Conservation (phyloP, 441 rosid genomes). For the Melastoma candidum region DNA sequence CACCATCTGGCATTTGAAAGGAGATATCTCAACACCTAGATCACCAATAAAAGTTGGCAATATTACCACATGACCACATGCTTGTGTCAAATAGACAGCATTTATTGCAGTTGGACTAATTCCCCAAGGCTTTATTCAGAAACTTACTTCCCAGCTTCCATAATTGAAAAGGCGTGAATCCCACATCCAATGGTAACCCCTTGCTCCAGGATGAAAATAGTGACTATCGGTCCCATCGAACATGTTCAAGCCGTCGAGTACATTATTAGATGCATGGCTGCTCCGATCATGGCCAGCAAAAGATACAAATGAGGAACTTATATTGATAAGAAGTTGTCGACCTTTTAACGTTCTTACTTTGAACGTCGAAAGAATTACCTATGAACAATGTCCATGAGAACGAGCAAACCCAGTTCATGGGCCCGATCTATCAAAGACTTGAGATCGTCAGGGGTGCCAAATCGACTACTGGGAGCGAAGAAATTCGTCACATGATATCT, state of each 20-base stretch:
- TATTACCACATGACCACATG: not conserved
- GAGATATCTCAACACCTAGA: slow-evolving; percentile 80
- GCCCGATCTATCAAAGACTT: slow-evolving; percentile 93
- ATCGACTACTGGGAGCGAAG: slow-evolving; percentile 96
- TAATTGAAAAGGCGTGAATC: slow-evolving; percentile 98
- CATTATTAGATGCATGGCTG: slow-evolving; percentile 92
- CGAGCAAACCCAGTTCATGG: slow-evolving; percentile 87
- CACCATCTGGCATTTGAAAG: slow-evolving; percentile 99
- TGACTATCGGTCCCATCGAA: slow-evolving; percentile 96
- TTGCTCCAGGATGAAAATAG: slow-evolving; percentile 83
- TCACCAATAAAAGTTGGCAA: slow-evolving; percentile 11
- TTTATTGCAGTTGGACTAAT: slow-evolving; percentile 2
- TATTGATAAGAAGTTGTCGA: not conserved
- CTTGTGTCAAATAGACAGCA: slow-evolving; percentile 2
- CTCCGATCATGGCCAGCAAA: slow-evolving; percentile 9
- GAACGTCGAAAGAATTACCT: slow-evolving; percentile 33
- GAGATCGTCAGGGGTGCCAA: slow-evolving; percentile 96
- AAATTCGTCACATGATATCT: slow-evolving; percentile 97
- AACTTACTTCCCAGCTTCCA: slow-evolving; percentile 94
- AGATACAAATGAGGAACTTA: not conserved
- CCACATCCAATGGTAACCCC: slow-evolving; percentile 98
- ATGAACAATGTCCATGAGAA: slow-evolving; percentile 98
- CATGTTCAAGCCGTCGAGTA: slow-evolving; percentile 92
- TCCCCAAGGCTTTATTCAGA: slow-evolving; percentile 5
- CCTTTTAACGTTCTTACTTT: too few relatives aligned